Conservation (phyloP, 2,329 filamentous ascomycete genomes). For the Bipolaris sorokiniana region DNA sequence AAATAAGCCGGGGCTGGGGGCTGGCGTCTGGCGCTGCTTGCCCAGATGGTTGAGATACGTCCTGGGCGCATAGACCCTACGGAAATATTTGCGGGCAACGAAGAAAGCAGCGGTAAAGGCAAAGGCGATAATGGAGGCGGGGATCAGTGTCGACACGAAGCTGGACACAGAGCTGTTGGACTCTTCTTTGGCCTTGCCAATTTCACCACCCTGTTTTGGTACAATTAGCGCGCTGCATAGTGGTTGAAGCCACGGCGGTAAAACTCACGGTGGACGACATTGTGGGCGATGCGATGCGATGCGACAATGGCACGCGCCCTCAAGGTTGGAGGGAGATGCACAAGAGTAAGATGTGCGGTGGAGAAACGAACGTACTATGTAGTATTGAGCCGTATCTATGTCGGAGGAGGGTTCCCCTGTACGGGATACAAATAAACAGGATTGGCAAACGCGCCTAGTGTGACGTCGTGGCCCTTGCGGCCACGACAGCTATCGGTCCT, state of each 20-base stretch:
- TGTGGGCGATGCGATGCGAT: conserved; percentile 16
- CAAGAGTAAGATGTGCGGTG: conserved; percentile 11
- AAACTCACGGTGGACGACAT: conserved; percentile 35
- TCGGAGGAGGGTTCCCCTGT: conserved; percentile 11
- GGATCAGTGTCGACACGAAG: conserved; percentile 44
- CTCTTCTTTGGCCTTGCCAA: conserved; percentile 26
- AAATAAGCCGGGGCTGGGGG: conserved; percentile 53
- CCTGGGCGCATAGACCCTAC: conserved; percentile 53
- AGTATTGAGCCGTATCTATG: too few relatives aligned
- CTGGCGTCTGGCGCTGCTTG: conserved; percentile 55
- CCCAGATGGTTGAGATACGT: conserved; percentile 55
- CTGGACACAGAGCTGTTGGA: conserved; percentile 57
- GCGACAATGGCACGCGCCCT: conserved; percentile 16
- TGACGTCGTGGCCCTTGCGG: conserved; percentile 27
- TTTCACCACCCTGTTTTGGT: conserved; percentile 27
- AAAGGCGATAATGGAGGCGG: conserved; percentile 35
- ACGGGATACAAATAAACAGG: conserved; percentile 28
- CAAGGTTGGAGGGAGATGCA: conserved; percentile 3
- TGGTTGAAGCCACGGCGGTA: neutral
- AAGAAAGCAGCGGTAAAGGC: conserved; percentile 50
- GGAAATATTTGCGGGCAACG: conserved; percentile 52
- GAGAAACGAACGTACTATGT: neutral
- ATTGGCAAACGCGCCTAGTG: conserved; percentile 18
- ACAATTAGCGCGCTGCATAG: conserved; percentile 9
- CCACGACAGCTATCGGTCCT: conserved; percentile 23